Conservation (phyloP, 805 yeast genomes). For the Lachancea fermentati region DNA sequence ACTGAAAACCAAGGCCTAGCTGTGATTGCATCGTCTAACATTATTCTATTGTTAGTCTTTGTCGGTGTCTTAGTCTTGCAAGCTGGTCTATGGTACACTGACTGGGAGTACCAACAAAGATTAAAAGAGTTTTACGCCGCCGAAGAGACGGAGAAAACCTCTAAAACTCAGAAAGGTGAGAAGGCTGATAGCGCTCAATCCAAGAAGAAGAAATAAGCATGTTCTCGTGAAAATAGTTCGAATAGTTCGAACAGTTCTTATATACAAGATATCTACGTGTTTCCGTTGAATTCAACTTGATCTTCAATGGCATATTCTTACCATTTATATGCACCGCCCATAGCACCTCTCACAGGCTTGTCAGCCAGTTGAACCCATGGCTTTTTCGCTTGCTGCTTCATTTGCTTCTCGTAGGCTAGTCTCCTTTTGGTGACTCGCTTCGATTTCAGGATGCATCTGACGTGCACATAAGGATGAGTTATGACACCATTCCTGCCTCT, state of each 20-base stretch:
- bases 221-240: background rate
- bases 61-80: slow-evolving; percentile 81
- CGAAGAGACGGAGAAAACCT: slow-evolving; percentile 23
- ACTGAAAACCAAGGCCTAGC: slow-evolving; percentile 79
- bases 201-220: slow-evolving; percentile 10
- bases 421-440: slow-evolving; percentile 54
- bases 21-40: slow-evolving; percentile 85
- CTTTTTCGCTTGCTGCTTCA: slow-evolving; percentile 43
- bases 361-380: slow-evolving; percentile 46
- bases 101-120: slow-evolving; percentile 46
- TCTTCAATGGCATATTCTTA: slow-evolving; percentile 18
- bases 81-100: slow-evolving; percentile 84
- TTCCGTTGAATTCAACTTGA: background rate
- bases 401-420: slow-evolving; percentile 50
- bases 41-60: slow-evolving; percentile 64
- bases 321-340: slow-evolving; percentile 54
- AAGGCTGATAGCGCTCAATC: slow-evolving; percentile 9
- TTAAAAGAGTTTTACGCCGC: slow-evolving; percentile 30
- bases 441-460: slow-evolving; percentile 69
- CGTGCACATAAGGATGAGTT: slow-evolving; percentile 71
- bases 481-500: slow-evolving; percentile 85
- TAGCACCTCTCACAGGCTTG: slow-evolving; percentile 42
- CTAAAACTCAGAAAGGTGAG: slow-evolving; percentile 6
- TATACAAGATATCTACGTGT: slow-evolving; percentile 7
- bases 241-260: slow-evolving; percentile 1